These are phyloP conservation scores for Magnolia changhungtana DNA, from an alignment of 164 flowering plant genomes.

Conservation along the genomic window DNA sequence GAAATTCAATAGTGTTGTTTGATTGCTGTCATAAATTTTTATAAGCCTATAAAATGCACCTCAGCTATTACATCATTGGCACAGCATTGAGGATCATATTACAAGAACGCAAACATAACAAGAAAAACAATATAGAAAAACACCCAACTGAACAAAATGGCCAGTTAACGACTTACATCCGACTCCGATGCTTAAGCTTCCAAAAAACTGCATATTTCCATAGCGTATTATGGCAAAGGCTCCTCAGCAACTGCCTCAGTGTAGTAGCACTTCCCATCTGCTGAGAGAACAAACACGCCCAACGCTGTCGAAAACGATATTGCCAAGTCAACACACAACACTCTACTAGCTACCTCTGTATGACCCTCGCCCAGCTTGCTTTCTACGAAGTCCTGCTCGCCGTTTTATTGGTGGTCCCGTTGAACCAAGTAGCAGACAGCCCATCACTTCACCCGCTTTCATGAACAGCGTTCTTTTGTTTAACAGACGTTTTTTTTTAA, in stretches of 20 bases:
- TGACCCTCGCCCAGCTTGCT: conserved; percentile 89
- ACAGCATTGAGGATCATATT: neutral
- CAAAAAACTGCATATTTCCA: conserved; percentile 94
- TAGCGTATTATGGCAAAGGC: conserved; percentile 51
- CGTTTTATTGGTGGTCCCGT: conserved; percentile 67
- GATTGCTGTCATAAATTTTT: too few species aligned
- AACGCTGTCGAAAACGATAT: neutral
- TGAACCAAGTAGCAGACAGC: conserved; percentile 35
- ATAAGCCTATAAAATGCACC: too few species aligned
- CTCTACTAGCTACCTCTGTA: conserved; percentile 67
- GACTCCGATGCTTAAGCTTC: conserved; percentile 50
- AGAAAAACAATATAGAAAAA: neutral
- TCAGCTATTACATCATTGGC: neutral
- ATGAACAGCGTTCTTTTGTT: neutral
- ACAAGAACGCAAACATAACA: neutral
- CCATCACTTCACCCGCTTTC: conserved; percentile 27
- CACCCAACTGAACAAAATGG: too few species aligned
- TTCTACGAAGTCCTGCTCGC: conserved; percentile 64
- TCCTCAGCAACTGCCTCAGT: conserved; percentile 53
- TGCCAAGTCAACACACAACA: conserved; percentile 6
- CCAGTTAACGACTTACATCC: conserved; percentile 48
- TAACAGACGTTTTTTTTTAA: neutral
- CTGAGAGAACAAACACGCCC: neutral
- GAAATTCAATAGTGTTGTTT: too few species aligned
- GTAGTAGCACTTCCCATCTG: conserved; percentile 46